These are phyloP conservation scores for Fusarium globosum DNA, from an alignment of 2,329 filamentous ascomycete genomes.

Conservation along the genomic window DNA sequence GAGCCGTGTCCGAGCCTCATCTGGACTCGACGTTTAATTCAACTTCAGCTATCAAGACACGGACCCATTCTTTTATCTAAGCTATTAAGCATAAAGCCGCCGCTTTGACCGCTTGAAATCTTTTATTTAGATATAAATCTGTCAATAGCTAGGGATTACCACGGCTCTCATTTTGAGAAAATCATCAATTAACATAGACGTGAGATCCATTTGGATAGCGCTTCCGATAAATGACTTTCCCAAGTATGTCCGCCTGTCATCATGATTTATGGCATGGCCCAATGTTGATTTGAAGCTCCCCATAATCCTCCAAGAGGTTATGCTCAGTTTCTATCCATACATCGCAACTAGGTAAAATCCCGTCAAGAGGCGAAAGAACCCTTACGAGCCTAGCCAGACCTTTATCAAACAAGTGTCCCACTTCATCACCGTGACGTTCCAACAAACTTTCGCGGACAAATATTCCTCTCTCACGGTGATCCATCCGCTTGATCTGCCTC, in stretches of 20 bases:
- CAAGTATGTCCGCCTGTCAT: accelerated
- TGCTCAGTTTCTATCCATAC: accelerated
- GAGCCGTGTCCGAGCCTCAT: background rate
- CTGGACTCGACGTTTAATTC: accelerated
- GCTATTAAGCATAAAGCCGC: accelerated
- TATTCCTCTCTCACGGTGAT: background rate
- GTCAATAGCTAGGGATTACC: accelerated
- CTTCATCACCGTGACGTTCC: accelerated
- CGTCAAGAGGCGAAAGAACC: accelerated
- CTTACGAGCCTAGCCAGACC: background rate
- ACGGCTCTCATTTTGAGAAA: background rate
- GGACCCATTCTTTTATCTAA: accelerated
- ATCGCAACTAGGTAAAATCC: background rate
- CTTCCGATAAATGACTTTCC: background rate
- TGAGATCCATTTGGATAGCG: background rate
- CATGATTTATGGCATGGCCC: background rate
- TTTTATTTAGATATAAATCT: background rate
- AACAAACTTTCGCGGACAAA: background rate
- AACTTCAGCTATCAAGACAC: too few species aligned
- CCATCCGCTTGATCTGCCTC: background rate
- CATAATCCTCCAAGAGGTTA: accelerated
- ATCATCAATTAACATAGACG: accelerated
- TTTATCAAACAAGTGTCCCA: too few species aligned
- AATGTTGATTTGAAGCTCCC: background rate
- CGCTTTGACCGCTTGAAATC: accelerated